These are phyloP conservation scores for Tolypocladium album DNA, from an alignment of 2,329 filamentous ascomycete species.

Conservation along the genomic window DNA sequence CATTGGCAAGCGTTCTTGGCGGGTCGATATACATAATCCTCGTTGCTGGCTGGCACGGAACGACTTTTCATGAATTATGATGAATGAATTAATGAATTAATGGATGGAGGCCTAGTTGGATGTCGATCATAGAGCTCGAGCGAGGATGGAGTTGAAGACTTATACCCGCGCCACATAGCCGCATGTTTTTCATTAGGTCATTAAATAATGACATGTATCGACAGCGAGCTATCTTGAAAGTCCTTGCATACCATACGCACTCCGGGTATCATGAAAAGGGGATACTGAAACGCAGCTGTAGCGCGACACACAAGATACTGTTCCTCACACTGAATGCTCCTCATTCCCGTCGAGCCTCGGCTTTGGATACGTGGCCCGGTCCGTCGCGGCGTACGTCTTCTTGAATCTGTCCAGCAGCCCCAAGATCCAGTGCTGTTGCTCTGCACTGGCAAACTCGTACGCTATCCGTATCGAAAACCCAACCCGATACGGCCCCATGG, in stretches of 20 bases:
- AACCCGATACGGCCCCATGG: conserved; percentile 27
- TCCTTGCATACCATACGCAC: too few species aligned
- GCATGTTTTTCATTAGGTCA: neutral
- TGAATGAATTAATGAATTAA: neutral
- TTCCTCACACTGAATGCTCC: neutral
- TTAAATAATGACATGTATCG: too few species aligned
- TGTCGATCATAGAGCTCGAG: neutral
- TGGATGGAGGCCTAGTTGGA: neutral
- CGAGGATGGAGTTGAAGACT: neutral
- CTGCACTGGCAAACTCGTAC: conserved; percentile 25
- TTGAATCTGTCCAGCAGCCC: conserved; percentile 18
- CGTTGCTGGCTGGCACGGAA: conserved; percentile 17
- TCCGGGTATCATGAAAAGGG: neutral
- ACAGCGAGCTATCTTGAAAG: neutral
- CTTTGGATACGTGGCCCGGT: conserved; percentile 15
- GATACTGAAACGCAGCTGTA: neutral
- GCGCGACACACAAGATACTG: neutral
- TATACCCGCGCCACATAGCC: neutral
- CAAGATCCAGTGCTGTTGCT: conserved; percentile 23
- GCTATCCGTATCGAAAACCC: conserved; percentile 25
- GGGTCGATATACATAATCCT: conserved; percentile 4
- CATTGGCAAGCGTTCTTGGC: neutral
- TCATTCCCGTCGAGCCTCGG: conserved; percentile 10
- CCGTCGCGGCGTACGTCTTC: conserved; percentile 21
- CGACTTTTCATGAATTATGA: conserved; percentile 7